Evolutionary conservation across 2,329 filamentous ascomycete genomes (phyloP).

Genomic region (Botrytis fabae): DNA sequence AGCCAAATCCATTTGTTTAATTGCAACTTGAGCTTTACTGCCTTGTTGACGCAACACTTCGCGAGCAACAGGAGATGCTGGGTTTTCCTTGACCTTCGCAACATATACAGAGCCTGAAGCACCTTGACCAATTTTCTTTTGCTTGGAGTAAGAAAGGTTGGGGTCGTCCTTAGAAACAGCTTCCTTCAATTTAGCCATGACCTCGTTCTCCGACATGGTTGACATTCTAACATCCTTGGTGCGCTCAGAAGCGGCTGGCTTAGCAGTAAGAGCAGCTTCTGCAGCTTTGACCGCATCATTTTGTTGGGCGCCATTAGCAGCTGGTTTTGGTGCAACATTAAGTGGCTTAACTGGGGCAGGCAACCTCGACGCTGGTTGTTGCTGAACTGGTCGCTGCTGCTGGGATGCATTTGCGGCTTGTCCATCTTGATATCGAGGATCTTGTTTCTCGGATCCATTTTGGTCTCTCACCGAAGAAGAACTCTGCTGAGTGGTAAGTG

Average conservation of each 20-base stretch:
- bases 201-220: constrained; percentile 94
- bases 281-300: constrained; percentile 80
- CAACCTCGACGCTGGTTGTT: constrained; percentile 51
- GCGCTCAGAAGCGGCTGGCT: constrained; percentile 69
- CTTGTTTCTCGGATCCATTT: constrained; percentile 39
- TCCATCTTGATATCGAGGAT: constrained; percentile 45
- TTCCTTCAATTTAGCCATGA: constrained; percentile 93
- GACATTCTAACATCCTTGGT: constrained; percentile 97
- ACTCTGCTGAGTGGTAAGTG: constrained; percentile 52
- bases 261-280: constrained; percentile 83
- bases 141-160: constrained; percentile 94
- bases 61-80: constrained; percentile 76
- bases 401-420: constrained; percentile 45
- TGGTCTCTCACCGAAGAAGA: constrained; percentile 46
- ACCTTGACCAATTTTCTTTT: constrained; percentile 99
- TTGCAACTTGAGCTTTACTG: constrained; percentile 84
- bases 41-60: constrained; percentile 79
- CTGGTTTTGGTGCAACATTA: constrained; percentile 70
- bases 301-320: constrained; percentile 45
- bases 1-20: constrained; percentile 99
- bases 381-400: constrained; percentile 49
- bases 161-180: constrained; percentile 96
- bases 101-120: constrained; percentile 98
- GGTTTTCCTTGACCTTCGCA: constrained; percentile 87
- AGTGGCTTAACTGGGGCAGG: constrained; percentile 68